Evolutionary conservation across 176 grass and related monocot species (phyloP).

Genomic region (Pharus latifolius): DNA sequence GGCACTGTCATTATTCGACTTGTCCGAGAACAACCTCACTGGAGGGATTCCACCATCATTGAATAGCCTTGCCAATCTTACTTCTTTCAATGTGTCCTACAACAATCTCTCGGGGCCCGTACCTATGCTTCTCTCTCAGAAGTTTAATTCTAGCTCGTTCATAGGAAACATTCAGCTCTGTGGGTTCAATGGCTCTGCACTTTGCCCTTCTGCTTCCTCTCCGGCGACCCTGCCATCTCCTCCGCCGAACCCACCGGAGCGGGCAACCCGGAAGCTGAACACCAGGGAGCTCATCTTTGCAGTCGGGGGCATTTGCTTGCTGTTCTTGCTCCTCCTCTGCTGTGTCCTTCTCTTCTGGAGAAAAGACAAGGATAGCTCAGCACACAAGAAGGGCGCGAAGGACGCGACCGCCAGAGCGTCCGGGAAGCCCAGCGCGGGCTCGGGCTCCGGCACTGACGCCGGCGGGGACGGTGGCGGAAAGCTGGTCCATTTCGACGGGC

Average conservation of each 20-base stretch:
- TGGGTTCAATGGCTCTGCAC: constrained; percentile 56
- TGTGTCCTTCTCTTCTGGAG: constrained; percentile 57
- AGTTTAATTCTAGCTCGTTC: constrained; percentile 91
- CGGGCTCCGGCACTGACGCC: constrained; percentile 3
- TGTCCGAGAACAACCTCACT: constrained; percentile 78
- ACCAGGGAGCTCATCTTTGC: constrained; percentile 63
- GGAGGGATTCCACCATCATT: constrained; percentile 65
- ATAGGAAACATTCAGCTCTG: constrained; percentile 75
- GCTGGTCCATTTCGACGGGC: constrained; percentile 78
- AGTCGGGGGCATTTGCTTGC: constrained; percentile 42
- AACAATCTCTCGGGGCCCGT: constrained; percentile 73
- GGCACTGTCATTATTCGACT: constrained; percentile 48
- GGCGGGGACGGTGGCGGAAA: constrained; percentile 63
- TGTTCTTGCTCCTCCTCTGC: constrained; percentile 65
- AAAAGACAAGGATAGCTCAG: constrained; percentile 27
- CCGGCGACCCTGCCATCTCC: constrained; percentile 20
- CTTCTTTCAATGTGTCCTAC: constrained; percentile 60
- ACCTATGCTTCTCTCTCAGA: constrained; percentile 50
- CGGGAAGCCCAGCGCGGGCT: constrained; percentile 22
- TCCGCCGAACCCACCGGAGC: constrained; percentile 16
- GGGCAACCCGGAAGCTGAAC: constrained; percentile 39
- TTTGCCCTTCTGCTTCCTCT: constrained; percentile 63
- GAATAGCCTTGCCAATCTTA: constrained; percentile 43
- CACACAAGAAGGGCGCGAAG: constrained; percentile 24
- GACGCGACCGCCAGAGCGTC: constrained; percentile 9